Evolutionary conservation across 495 filamentous ascomycete genomes (phyloP).

Genomic region (Oleoguttula mirabilis): DNA sequence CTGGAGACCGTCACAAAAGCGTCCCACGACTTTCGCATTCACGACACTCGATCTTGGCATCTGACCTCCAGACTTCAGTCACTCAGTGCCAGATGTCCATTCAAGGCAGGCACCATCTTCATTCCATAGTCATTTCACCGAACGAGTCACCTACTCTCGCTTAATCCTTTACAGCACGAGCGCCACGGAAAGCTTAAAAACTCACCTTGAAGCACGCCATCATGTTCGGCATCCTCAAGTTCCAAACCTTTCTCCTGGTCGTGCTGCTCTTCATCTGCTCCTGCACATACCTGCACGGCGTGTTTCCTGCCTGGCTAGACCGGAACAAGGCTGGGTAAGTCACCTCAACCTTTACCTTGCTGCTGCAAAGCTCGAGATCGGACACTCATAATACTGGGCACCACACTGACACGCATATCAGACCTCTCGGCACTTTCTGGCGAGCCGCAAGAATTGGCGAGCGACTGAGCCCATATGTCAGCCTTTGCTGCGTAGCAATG

Average conservation of each 20-base stretch:
- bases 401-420: conserved; percentile 25
- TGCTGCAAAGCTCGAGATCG: neutral
- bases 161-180: no score
- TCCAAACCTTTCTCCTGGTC: conserved; percentile 84
- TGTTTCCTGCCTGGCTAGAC: conserved; percentile 86
- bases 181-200: no score
- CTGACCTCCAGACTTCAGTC: no score
- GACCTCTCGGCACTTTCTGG: conserved; percentile 86
- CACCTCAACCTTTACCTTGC: neutral
- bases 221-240: conserved; percentile 90
- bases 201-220: no score
- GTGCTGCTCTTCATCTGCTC: conserved; percentile 94
- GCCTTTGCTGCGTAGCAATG: conserved; percentile 87
- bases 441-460: conserved; percentile 91
- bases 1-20: no score
- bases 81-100: neutral
- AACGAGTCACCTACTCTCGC: no score
- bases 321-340: conserved; percentile 78
- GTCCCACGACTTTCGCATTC: no score
- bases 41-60: no score
- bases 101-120: neutral
- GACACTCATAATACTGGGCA: neutral
- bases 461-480: conserved; percentile 88
- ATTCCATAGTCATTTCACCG: neutral
- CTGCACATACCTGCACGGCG: conserved; percentile 78